These are phyloP conservation scores for Phytophthora sp. DNA, from an alignment of 352 stramenopile species.

Conservation along the genomic window DNA sequence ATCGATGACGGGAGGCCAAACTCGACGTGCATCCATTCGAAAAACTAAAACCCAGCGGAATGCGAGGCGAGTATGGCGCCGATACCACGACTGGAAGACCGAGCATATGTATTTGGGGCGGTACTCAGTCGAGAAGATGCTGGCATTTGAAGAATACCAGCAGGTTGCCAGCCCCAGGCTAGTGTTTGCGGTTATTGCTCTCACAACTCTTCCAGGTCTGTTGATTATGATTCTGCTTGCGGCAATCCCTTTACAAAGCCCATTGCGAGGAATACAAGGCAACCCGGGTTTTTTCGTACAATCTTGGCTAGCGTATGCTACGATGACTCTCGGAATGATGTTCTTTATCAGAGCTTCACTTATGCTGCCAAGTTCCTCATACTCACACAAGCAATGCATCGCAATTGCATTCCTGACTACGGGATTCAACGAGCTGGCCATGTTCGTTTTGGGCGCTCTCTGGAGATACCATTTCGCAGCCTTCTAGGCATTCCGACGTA, in stretches of 20 bases:
- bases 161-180: not conserved
- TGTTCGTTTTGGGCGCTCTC: not conserved
- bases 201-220: constrained; percentile 15
- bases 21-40: not conserved
- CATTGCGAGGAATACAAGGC: not conserved
- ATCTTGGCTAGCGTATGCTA: constrained; percentile 9
- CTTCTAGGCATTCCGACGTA: constrained; percentile 4
- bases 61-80: not conserved
- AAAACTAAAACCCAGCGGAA: not conserved
- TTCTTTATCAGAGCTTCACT: constrained; percentile 16
- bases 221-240: constrained; percentile 8
- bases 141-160: constrained; percentile 28
- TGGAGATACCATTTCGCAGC: constrained; percentile 28
- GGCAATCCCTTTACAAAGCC: constrained; percentile 15
- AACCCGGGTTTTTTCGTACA: constrained; percentile 11
- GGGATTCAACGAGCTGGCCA: constrained; percentile 9
- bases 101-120: constrained; percentile 19
- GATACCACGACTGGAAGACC: constrained; percentile 19
- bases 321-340: constrained; percentile 13
- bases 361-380: not conserved
- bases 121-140: constrained; percentile 34
- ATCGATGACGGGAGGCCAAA: not conserved
- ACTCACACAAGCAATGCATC: constrained; percentile 15
- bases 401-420: constrained; percentile 7
- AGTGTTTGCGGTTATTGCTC: constrained; percentile 15